Base-by-base conservation (phyloP, 2,329 filamentous ascomycete species). In the Trichophyton equinum region DNA sequence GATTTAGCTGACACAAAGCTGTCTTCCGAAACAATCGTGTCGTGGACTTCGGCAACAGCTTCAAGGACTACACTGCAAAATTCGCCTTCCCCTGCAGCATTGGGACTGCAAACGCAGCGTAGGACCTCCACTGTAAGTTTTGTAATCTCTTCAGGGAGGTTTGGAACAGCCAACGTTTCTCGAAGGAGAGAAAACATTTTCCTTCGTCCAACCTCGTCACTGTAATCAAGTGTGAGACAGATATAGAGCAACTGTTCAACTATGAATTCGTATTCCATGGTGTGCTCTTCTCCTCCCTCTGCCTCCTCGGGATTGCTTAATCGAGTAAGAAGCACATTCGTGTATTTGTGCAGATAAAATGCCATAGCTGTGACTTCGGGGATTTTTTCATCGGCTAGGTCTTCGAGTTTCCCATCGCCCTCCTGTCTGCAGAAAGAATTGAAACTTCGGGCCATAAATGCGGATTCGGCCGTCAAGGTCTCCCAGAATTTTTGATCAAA, bases 201-300 rank as follows among this genome's bases (percentile, higher is more conserved):
- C 62, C 92, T 82, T 65, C 94, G 84, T 57, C 94, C 94, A 64
- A 96, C 89, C 73, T 97, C 94, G 70, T 99, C 94, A n/a, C 89
- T 91, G 74, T 97, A 99, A 74, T 99, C 94, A 58, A 97, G 82
- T 1, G 89, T 95, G 62, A 91, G 81, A 4, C 90, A 88, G 69
- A 99, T 95, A 68, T 96, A 88, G 40, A 99, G 84, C 61, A 99
- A 80, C 71, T 99, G 95, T 72, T 97, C 91, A 44, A 96, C 88
- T 64, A 96, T 88, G 68, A 99, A 99, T 73, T 97, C 92, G 67
- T 91, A 86, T 71, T 96, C 91, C 5, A 91, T 86, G 0, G 87
- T 87, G 66, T 95, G 88, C 68, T 95, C 89, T 63, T 91, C 88
- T 3, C 79, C 81, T 4, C 89, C 88, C 22, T 83, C 82, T 79